phyloP scores from a whole-genome alignment of 2,329 filamentous ascomycete genomes.

The Fusarium sublunatum region DNA sequence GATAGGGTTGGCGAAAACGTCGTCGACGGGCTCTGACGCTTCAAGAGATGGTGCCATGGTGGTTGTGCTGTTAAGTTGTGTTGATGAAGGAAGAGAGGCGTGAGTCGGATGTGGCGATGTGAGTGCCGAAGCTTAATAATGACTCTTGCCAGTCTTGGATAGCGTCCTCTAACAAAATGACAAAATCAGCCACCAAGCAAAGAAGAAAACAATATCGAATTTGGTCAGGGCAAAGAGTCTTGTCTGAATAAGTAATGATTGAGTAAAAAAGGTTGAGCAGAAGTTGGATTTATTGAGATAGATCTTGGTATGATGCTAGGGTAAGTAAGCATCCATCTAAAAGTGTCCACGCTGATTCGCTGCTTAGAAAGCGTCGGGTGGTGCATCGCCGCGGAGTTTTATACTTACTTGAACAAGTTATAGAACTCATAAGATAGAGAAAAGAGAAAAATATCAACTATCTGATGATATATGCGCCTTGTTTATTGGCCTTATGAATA shows the following conservation, averaged over 20 bases:
- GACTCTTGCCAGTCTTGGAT: neutral
- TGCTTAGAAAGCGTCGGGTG: constrained; percentile 29
- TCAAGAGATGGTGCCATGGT: constrained; percentile 85
- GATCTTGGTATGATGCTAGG: constrained; percentile 22
- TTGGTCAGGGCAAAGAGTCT: no score
- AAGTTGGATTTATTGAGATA: constrained; percentile 8
- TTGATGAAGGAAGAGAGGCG: neutral
- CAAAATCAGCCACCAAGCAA: neutral
- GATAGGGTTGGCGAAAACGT: constrained; percentile 79
- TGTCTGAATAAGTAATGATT: neutral
- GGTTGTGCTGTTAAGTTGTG: constrained; percentile 8
- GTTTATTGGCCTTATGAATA: no score
- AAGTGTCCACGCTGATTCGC: constrained; percentile 38
- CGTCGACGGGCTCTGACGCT: constrained; percentile 72
- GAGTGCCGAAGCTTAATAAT: constrained; percentile 41
- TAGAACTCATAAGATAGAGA: constrained; percentile 1
- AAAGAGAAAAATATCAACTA: neutral
- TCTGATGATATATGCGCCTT: no score
- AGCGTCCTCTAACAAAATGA: neutral
- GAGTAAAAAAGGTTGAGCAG: neutral
- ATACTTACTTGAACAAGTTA: neutral
- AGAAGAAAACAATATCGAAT: neutral
- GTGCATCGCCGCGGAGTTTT: constrained; percentile 21
- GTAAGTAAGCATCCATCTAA: constrained; percentile 27
- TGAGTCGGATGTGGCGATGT: constrained; percentile 34